Base-by-base conservation (phyloP, 768 basidiomycete species). In the Tephrocybe rancida region DNA sequence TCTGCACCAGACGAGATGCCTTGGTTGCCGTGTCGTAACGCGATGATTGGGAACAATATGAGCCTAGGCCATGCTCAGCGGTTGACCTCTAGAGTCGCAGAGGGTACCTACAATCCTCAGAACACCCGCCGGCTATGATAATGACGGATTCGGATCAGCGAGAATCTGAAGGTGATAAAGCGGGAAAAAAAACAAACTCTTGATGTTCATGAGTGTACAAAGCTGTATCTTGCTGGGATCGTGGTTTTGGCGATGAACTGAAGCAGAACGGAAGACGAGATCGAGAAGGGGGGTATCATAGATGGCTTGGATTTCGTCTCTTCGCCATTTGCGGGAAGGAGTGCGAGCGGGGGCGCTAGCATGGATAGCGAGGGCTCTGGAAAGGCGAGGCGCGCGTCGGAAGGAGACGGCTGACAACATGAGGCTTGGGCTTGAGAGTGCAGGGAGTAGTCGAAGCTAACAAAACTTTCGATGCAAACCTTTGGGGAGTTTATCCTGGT, bases 151-250 rank as follows among this genome's bases (percentile, higher is more conserved):
- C 18, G 25, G 43, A 56, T 45, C 49, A 53, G 53, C 60, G 32
- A 56, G 52, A 48, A 55, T 34, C 30, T 29, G 45, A 43, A 44
- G 65, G 57, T 62, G 61, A 66, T 67, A 68, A 48, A 61, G 61
- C 52, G 62, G 39, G 44, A 55, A n/a, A 30, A n/a, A n/a, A 54
- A 34, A 79, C 88, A 60, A 70, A 92, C 94, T 94, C 73, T 98
- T 98, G 72, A 98, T 98, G 68, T 98, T 98, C 90, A 98, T 94
- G 26, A 98, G 80, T 3, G 96, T 98, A 63, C 95, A 98, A 27
- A 98, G 81, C 72, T 98, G 96, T 26, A 98, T 85, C 77, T 97
- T 93, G 61, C 72, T 80, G 27, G 95, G 87, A 72, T 95, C 89
- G 61, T 97, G 93, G 68, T 90, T 77, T 64, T 87, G 81, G 59